Conservation (phyloP, 2,329 filamentous ascomycete species). For the Apiospora pterosperma region DNA sequence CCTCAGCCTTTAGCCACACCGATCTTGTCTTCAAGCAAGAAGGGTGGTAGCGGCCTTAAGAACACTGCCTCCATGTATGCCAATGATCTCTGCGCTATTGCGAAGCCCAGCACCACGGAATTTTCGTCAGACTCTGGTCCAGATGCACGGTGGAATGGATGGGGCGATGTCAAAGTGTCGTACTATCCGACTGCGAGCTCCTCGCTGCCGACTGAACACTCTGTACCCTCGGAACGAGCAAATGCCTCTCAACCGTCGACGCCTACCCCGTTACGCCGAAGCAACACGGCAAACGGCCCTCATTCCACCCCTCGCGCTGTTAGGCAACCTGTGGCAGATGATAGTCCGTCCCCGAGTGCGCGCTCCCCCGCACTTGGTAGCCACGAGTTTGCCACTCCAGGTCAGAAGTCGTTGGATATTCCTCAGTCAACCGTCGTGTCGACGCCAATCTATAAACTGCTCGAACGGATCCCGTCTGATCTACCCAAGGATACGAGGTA, state of each 20-base stretch:
- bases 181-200: constrained; percentile 63
- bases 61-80: constrained; percentile 63
- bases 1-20: constrained; percentile 49
- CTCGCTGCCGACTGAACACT: constrained; percentile 24
- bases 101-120: constrained; percentile 50
- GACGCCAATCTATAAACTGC: constrained; percentile 52
- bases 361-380: constrained; percentile 36
- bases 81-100: constrained; percentile 79
- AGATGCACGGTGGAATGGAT: constrained; percentile 62
- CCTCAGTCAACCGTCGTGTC: constrained; percentile 52
- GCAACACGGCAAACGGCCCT: constrained; percentile 50
- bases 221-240: constrained; percentile 26
- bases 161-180: constrained; percentile 74
- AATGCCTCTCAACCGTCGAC: constrained; percentile 57
- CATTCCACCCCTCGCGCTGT: constrained; percentile 32
- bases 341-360: constrained; percentile 38
- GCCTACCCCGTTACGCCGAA: constrained; percentile 72
- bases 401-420: constrained; percentile 62
- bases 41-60: constrained; percentile 66
- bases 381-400: constrained; percentile 40
- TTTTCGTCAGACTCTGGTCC: constrained; percentile 22
- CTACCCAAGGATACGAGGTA: constrained; percentile 74
- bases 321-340: constrained; percentile 39
- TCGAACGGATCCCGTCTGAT: constrained; percentile 54
- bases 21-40: constrained; percentile 59